These are phyloP conservation scores for Sugiyamaella castrensis DNA, from an alignment of 1,139 yeast genomes.

Conservation along the genomic window DNA sequence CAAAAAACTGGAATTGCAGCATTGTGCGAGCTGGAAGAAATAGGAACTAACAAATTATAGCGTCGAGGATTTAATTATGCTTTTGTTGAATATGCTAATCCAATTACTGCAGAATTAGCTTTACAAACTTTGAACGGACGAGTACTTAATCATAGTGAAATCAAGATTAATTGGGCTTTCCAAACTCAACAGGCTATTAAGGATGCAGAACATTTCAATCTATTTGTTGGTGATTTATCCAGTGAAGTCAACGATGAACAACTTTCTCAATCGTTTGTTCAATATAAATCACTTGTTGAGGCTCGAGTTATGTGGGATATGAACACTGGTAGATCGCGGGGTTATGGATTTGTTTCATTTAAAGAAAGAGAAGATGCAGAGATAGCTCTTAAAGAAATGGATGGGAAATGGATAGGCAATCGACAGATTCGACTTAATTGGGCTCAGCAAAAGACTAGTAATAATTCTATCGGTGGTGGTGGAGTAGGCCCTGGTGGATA, in stretches of 20 bases:
- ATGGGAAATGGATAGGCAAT: conserved; percentile 69
- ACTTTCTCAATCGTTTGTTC: conserved; percentile 56
- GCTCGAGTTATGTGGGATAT: conserved; percentile 98
- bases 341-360: conserved; percentile 91
- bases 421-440: conserved; percentile 80
- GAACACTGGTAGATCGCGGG: conserved; percentile 88
- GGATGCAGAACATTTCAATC: conserved; percentile 56
- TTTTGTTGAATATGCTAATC: conserved; percentile 68
- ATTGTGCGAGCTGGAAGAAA: no score
- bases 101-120: conserved; percentile 61
- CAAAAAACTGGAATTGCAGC: no score
- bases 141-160: conserved; percentile 37
- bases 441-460: conserved; percentile 76
- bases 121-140: conserved; percentile 58
- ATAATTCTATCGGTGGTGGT: conserved; percentile 58
- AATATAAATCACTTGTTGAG: conserved; percentile 62
- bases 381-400: conserved; percentile 67
- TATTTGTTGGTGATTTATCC: conserved; percentile 85
- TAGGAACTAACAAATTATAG: conserved; percentile 20
- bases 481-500: conserved; percentile 78
- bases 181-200: conserved; percentile 62
- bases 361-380: conserved; percentile 66
- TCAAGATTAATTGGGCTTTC: conserved; percentile 79
- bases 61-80: conserved; percentile 75
- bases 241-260: conserved; percentile 80